A percentile compares a stretch with the other conserved stretches of the same genome.
Evolutionary conservation across 495 filamentous ascomycete species (phyloP).

Genomic region (Cetradonia linearis): DNA sequence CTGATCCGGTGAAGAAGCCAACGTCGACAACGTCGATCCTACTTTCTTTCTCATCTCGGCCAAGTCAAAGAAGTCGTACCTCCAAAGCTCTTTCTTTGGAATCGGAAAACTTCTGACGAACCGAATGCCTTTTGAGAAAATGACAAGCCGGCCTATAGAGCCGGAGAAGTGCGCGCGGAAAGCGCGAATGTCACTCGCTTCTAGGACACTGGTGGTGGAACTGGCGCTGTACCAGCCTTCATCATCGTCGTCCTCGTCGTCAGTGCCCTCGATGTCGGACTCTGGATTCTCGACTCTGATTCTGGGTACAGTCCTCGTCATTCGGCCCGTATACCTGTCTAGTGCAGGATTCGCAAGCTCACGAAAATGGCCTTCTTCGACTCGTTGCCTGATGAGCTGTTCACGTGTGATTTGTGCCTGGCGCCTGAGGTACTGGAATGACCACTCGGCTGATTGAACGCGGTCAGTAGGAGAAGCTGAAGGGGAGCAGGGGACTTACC

Average conservation of each 20-base stretch:
- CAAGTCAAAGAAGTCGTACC: constrained; percentile 26
- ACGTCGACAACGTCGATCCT: constrained; percentile 17
- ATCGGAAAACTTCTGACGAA: constrained; percentile 19
- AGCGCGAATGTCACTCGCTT: constrained; percentile 24
- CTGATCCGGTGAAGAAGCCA: constrained; percentile 20
- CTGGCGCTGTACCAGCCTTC: constrained; percentile 23
- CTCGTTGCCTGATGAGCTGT: constrained; percentile 23
- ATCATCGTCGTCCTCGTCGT: constrained; percentile 21
- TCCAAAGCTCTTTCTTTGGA: constrained; percentile 27
- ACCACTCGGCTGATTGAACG: constrained; percentile 29
- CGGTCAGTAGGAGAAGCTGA: neutral
- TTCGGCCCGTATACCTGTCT: constrained; percentile 10
- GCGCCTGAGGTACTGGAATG: constrained; percentile 32
- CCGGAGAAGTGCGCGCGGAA: constrained; percentile 26
- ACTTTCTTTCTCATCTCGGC: constrained; percentile 29
- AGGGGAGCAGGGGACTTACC: constrained; percentile 11
- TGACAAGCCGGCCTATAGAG: constrained; percentile 23
- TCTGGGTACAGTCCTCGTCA: constrained; percentile 7
- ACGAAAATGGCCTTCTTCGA: constrained; percentile 20
- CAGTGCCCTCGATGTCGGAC: constrained; percentile 6
- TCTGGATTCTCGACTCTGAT: constrained; percentile 5
- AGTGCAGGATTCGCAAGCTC: constrained; percentile 14
- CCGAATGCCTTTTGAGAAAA: constrained; percentile 27
- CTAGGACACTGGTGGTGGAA: constrained; percentile 21
- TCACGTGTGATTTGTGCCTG: constrained; percentile 28